phyloP scores from a whole-genome alignment of 257 asterid species.

The Fraxinus quadrangulata region DNA sequence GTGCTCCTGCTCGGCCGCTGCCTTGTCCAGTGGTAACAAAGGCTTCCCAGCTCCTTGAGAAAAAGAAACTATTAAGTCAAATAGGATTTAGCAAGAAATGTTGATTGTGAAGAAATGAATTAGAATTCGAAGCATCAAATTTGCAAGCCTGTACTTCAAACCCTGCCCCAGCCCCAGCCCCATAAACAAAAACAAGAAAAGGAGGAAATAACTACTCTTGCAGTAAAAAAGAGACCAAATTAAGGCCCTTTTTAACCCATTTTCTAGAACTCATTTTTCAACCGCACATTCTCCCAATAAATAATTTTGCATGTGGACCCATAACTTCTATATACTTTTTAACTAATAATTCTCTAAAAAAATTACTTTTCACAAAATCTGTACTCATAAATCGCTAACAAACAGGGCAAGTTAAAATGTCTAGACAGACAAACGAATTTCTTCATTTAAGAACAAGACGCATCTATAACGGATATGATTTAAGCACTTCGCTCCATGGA shows the following conservation, averaged over 20 bases:
- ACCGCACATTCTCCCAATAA: too few species aligned
- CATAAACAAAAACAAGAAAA: too few species aligned
- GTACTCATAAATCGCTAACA: too few species aligned
- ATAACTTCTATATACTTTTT: too few species aligned
- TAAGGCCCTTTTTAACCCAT: too few species aligned
- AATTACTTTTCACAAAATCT: too few species aligned
- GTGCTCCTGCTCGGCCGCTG: constrained; percentile 30
- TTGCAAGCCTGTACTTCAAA: neutral
- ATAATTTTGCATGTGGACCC: too few species aligned
- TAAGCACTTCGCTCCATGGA: neutral
- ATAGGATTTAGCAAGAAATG: neutral
- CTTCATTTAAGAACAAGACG: neutral
- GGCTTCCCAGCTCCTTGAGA: constrained; percentile 73
- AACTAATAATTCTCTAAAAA: too few species aligned
- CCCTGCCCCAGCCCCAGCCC: neutral
- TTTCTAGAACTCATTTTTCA: too few species aligned
- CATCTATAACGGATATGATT: neutral
- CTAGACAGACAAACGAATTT: neutral
- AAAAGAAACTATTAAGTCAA: constrained; percentile 17
- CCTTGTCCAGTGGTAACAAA: constrained; percentile 83
- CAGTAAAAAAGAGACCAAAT: too few species aligned
- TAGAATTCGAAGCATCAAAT: neutral
- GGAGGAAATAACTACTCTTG: neutral
- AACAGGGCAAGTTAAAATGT: neutral
- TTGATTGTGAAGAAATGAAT: neutral